Conservation (phyloP, 1,139 yeast genomes). For the Blastobotrys indianensis region DNA sequence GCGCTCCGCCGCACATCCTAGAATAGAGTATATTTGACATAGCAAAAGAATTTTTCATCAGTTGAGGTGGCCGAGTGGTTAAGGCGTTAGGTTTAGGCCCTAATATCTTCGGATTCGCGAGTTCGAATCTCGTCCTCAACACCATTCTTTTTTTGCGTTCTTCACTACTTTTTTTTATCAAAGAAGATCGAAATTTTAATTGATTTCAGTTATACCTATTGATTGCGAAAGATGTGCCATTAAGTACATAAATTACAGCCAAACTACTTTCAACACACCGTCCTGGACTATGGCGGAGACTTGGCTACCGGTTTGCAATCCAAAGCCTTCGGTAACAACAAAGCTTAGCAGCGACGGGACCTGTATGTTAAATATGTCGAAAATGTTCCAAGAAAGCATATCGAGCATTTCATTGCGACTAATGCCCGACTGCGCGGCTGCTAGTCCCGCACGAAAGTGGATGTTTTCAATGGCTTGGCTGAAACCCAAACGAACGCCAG, state of each 20-base stretch:
- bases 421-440: background rate
- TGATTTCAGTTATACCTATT: no score
- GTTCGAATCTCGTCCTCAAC: no score
- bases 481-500: slow-evolving; percentile 6
- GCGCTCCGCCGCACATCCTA: no score
- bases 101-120: no score
- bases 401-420: slow-evolving; percentile 5
- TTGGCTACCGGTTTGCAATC: slow-evolving; percentile 2
- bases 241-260: background rate
- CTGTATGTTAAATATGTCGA: slow-evolving; percentile 1
- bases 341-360: slow-evolving; percentile 3
- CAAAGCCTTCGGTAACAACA: slow-evolving; percentile 6
- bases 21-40: no score
- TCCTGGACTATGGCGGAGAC: slow-evolving; percentile 5
- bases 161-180: no score
- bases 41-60: no score
- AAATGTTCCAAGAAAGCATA: slow-evolving; percentile 6
- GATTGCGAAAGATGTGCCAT: no score
- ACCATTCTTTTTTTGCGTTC: no score
- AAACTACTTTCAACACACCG: slow-evolving; percentile 2
- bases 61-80: no score
- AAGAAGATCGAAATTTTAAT: no score
- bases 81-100: no score
- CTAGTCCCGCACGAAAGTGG: slow-evolving; percentile 4
- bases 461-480: background rate